These are phyloP conservation scores for Passalora sequoiae DNA, from an alignment of 2,329 filamentous ascomycete species.

Conservation along the genomic window DNA sequence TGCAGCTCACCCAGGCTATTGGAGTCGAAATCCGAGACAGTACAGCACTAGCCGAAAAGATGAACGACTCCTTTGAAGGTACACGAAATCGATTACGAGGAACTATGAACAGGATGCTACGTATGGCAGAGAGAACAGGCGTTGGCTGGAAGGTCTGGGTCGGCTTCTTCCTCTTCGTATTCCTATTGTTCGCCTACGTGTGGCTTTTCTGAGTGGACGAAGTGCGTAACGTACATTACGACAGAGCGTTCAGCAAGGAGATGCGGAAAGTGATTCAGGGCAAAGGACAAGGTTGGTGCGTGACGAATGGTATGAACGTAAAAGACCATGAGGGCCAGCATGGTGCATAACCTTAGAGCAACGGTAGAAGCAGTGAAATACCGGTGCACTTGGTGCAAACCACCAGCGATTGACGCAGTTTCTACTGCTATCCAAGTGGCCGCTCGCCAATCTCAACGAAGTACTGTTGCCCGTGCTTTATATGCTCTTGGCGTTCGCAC, in stretches of 20 bases:
- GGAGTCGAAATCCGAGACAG: constrained; percentile 93
- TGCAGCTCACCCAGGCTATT: constrained; percentile 81
- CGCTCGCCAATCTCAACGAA: too few relatives aligned
- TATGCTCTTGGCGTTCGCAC: too few relatives aligned
- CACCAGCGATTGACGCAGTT: background rate
- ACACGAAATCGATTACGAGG: constrained; percentile 75
- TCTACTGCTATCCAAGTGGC: too few relatives aligned
- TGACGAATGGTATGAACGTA: background rate
- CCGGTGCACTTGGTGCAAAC: background rate
- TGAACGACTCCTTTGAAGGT: constrained; percentile 90
- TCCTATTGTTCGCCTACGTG: constrained; percentile 81
- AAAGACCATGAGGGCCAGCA: background rate
- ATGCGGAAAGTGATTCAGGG: constrained; percentile 1
- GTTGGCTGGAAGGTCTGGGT: constrained; percentile 95
- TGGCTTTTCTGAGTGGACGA: constrained; percentile 59
- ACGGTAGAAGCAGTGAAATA: background rate
- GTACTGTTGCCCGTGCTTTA: too few relatives aligned
- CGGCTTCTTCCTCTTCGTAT: constrained; percentile 77
- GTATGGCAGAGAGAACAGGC: constrained; percentile 93
- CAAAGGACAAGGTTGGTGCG: too few relatives aligned
- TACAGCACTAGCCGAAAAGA: constrained; percentile 81
- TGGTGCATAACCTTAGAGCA: too few relatives aligned
- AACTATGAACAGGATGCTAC: constrained; percentile 94
- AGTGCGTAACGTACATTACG: background rate
- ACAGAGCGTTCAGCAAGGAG: constrained; percentile 1